Evolutionary conservation across 2,329 filamentous ascomycete genomes (phyloP).

Genomic region (Gaeumannomyces tritici): DNA sequence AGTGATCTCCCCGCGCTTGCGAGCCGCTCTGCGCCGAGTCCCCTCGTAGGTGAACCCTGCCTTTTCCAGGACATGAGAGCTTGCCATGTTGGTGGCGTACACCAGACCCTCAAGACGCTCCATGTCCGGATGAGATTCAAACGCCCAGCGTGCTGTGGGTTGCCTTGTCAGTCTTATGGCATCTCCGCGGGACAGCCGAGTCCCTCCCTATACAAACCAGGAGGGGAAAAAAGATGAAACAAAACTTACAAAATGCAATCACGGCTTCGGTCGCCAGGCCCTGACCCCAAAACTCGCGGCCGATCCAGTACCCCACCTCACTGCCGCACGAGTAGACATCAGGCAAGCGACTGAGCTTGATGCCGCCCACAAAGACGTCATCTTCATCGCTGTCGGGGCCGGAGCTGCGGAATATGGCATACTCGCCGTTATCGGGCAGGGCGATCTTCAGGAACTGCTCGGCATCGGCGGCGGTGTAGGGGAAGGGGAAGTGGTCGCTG

Average conservation of each 20-base stretch:
- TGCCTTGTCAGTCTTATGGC: not conserved
- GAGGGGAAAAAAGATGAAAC: not conserved
- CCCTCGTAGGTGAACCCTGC: slow-evolving; percentile 35
- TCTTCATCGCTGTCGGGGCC: slow-evolving; percentile 14
- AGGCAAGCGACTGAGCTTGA: slow-evolving; percentile 25
- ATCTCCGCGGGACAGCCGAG: not conserved
- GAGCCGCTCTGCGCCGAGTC: slow-evolving; percentile 25
- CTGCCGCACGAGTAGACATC: slow-evolving; percentile 31
- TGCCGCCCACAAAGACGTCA: slow-evolving; percentile 26
- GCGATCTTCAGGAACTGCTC: slow-evolving; percentile 16
- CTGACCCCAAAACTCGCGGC: slow-evolving; percentile 30
- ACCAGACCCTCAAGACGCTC: slow-evolving; percentile 30
- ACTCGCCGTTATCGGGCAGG: slow-evolving; percentile 16
- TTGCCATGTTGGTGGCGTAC: slow-evolving; percentile 29
- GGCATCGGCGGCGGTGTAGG: slow-evolving; percentile 32
- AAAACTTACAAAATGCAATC: slow-evolving; percentile 17
- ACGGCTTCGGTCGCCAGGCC: slow-evolving; percentile 33
- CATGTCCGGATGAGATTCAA: slow-evolving; percentile 28
- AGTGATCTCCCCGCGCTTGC: slow-evolving; percentile 29
- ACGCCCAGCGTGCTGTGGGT: slow-evolving; percentile 26
- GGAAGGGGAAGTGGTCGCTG: slow-evolving; percentile 33
- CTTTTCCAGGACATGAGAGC: slow-evolving; percentile 30
- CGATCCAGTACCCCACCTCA: slow-evolving; percentile 42
- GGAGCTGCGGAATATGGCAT: slow-evolving; percentile 10
- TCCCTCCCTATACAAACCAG: no score